phyloP scores from a whole-genome alignment of 1,284 basidiomycete genomes.

The Malassezia brasiliensis region DNA sequence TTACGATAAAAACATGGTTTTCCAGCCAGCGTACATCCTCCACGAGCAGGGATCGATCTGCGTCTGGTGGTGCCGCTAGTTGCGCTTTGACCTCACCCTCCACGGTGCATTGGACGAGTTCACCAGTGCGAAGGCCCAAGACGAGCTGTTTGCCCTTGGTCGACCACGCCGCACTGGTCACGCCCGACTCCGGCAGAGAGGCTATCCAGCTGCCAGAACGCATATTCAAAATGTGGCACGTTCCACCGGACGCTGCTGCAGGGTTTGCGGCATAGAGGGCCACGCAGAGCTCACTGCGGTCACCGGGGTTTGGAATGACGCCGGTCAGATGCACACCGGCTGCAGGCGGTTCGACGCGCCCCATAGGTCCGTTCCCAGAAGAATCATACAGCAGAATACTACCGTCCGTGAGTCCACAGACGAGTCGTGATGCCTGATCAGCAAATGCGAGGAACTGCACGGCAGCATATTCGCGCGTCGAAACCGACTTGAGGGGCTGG shows the following conservation, averaged over 20 bases:
- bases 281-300: conserved; percentile 47
- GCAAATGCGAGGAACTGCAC: conserved; percentile 5
- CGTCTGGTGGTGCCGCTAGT: conserved; percentile 7
- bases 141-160: conserved; percentile 76
- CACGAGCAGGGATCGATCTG: conserved; percentile 54
- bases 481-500: background rate
- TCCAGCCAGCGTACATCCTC: conserved; percentile 61
- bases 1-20: conserved; percentile 62
- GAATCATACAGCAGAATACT: background rate
- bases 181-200: conserved; percentile 17
- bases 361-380: background rate
- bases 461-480: background rate
- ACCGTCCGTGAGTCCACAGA: conserved; percentile 3
- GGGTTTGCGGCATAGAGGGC: conserved; percentile 41
- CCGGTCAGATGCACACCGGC: conserved; percentile 16
- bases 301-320: conserved; percentile 51
- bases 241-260: conserved; percentile 9
- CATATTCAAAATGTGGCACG: conserved; percentile 21
- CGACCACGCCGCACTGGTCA: conserved; percentile 63
- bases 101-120: conserved; percentile 62
- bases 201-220: conserved; percentile 22
- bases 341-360: background rate
- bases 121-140: conserved; percentile 62
- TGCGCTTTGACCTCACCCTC: conserved; percentile 54
- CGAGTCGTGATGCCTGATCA: background rate